Evolutionary conservation across 2,329 filamentous ascomycete genomes (phyloP).

Genomic region (Calonectria pseudoturangicola): DNA sequence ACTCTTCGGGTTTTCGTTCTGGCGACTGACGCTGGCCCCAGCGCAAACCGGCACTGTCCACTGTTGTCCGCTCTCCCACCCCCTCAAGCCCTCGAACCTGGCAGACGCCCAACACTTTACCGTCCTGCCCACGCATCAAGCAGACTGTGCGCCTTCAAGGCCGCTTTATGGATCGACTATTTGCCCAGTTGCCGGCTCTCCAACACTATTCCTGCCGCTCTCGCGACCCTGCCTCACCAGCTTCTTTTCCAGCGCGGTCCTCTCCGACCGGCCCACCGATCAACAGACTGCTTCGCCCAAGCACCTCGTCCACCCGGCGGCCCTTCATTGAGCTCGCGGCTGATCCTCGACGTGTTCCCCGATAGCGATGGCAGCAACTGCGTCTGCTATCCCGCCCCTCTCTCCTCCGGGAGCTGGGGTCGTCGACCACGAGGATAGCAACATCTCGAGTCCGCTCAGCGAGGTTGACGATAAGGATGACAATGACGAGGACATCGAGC

Average conservation of each 20-base stretch:
- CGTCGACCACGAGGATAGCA: constrained; percentile 77
- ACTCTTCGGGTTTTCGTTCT: constrained; percentile 52
- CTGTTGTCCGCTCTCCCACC: constrained; percentile 40
- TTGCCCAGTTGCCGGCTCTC: constrained; percentile 34
- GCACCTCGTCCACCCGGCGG: constrained; percentile 25
- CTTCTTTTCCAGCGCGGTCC: constrained; percentile 45
- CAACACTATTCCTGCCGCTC: constrained; percentile 10
- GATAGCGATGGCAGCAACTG: constrained; percentile 71
- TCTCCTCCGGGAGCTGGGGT: constrained; percentile 62
- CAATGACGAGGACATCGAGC: constrained; percentile 81
- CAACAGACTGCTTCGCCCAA: constrained; percentile 34
- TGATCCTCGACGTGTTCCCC: constrained; percentile 45
- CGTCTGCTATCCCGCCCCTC: constrained; percentile 69
- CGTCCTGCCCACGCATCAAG: constrained; percentile 6
- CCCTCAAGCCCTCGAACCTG: constrained; percentile 30
- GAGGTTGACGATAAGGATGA: constrained; percentile 89
- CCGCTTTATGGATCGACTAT: constrained; percentile 17
- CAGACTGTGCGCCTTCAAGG: constrained; percentile 24
- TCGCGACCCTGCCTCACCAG: constrained; percentile 44
- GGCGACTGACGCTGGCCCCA: constrained; percentile 47
- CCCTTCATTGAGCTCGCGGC: constrained; percentile 36
- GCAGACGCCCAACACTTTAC: constrained; percentile 9
- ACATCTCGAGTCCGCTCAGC: constrained; percentile 92
- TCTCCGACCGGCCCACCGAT: constrained; percentile 45
- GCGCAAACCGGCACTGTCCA: constrained; percentile 54